These are phyloP conservation scores for Corinectria fuckeliana DNA, from an alignment of 2,329 filamentous ascomycete genomes.

Conservation along the genomic window DNA sequence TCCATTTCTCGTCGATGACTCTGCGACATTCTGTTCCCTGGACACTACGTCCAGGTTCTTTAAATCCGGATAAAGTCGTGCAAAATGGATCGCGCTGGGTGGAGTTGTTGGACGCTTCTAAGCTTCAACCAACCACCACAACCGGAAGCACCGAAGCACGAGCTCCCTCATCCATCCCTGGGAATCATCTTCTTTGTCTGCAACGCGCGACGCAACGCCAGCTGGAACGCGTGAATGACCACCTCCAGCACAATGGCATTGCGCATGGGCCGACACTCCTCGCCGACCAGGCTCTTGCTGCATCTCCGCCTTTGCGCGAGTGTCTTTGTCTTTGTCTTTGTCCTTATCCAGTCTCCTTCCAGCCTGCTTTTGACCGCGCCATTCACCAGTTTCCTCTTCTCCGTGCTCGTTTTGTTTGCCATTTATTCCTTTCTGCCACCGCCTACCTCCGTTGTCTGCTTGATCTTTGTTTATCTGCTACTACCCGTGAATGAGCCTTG, in stretches of 20 bases:
- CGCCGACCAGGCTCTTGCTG: neutral
- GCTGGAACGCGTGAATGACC: slow-evolving; percentile 1
- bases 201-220: neutral
- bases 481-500: neutral
- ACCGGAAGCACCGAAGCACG: neutral
- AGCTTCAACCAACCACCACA: neutral
- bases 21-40: neutral
- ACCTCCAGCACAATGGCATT: slow-evolving; percentile 23
- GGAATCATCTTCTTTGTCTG: slow-evolving; percentile 8
- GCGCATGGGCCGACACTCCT: neutral
- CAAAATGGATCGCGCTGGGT: neutral
- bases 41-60: too few relatives aligned
- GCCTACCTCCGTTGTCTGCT: neutral
- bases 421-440: too few relatives aligned
- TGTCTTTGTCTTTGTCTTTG: neutral
- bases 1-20: neutral
- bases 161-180: neutral
- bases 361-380: neutral
- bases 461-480: neutral
- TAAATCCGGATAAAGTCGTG: neutral
- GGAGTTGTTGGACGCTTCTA: neutral
- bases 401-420: neutral
- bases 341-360: neutral
- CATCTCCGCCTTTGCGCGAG: neutral
- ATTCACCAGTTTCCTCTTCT: neutral